Conservation (phyloP, 1,139 yeast species). For the Lodderomyces orthopsilosis region DNA sequence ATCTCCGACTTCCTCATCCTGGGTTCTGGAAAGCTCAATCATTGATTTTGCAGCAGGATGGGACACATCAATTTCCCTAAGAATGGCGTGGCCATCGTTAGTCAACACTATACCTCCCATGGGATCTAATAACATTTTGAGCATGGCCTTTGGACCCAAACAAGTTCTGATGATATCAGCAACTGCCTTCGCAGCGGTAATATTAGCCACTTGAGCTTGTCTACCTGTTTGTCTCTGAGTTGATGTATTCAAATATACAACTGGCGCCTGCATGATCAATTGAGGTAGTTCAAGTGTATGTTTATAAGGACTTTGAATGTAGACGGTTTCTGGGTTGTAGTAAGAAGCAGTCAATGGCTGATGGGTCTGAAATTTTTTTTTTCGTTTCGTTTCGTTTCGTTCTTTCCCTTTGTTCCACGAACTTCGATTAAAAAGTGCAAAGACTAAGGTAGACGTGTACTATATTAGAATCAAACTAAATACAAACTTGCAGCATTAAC, state of each 20-base stretch:
- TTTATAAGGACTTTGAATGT: too few relatives aligned
- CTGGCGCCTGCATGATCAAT: constrained; percentile 46
- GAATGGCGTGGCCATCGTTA: constrained; percentile 94
- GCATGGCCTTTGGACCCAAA: constrained; percentile 99
- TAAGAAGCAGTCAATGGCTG: too few relatives aligned
- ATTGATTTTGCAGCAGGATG: constrained; percentile 99
- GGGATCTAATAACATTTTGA: constrained; percentile 96
- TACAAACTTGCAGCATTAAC: background rate
- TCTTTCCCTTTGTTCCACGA: constrained; percentile 1
- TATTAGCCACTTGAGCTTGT: constrained; percentile 94
- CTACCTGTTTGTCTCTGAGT: constrained; percentile 96
- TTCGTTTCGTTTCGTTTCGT: background rate
- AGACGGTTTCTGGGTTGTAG: too few relatives aligned
- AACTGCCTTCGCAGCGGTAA: constrained; percentile 98
- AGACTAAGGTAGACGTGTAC: background rate
- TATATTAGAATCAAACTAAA: too few relatives aligned
- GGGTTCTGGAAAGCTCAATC: constrained; percentile 96
- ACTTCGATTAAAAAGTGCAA: background rate
- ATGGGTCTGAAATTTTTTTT: constrained; percentile 3
- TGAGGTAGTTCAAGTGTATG: constrained; percentile 2
- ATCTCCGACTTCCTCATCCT: constrained; percentile 99
- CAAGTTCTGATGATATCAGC: constrained; percentile 97
- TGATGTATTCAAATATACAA: constrained; percentile 63
- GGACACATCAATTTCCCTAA: constrained; percentile 85
- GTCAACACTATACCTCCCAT: constrained; percentile 98